A percentile compares a stretch with the other conserved stretches of the same genome.
phyloP scores from a whole-genome alignment of 345 rosid species.

The Firmiana major region DNA sequence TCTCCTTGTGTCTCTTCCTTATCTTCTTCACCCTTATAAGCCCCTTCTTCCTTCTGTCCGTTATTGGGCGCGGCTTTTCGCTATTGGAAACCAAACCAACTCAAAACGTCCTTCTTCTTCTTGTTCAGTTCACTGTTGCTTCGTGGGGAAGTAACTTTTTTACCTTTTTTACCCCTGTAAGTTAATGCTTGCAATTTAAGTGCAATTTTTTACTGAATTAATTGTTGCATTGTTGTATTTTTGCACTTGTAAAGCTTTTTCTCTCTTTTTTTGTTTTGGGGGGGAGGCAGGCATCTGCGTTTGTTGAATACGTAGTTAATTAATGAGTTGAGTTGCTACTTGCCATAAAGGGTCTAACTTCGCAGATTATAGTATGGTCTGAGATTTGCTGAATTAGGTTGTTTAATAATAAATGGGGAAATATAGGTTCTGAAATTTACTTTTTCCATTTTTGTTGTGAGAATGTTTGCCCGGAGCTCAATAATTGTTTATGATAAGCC shows the following conservation, averaged over 20 bases:
- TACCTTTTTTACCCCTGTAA: background rate
- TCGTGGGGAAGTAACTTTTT: background rate
- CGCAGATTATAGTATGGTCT: background rate
- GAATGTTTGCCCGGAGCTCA: background rate
- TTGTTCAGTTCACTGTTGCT: background rate
- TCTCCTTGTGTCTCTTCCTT: constrained; percentile 13
- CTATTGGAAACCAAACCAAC: background rate
- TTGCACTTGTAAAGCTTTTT: background rate
- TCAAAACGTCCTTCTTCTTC: background rate
- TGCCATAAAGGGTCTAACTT: background rate
- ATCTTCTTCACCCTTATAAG: background rate
- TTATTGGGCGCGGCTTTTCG: background rate
- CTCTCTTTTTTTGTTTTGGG: background rate
- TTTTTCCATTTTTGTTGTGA: background rate
- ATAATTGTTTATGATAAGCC: background rate
- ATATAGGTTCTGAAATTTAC: too few species aligned
- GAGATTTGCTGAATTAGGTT: constrained; percentile 9
- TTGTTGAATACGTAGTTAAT: background rate
- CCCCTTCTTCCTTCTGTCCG: background rate
- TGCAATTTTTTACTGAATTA: background rate
- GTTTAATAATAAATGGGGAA: background rate
- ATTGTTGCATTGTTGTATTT: background rate
- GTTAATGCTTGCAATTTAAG: background rate
- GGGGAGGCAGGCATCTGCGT: background rate
- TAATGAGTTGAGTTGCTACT: background rate